phyloP scores from a whole-genome alignment of 2,329 filamentous ascomycete genomes.

The Ceratocystis colombiana region DNA sequence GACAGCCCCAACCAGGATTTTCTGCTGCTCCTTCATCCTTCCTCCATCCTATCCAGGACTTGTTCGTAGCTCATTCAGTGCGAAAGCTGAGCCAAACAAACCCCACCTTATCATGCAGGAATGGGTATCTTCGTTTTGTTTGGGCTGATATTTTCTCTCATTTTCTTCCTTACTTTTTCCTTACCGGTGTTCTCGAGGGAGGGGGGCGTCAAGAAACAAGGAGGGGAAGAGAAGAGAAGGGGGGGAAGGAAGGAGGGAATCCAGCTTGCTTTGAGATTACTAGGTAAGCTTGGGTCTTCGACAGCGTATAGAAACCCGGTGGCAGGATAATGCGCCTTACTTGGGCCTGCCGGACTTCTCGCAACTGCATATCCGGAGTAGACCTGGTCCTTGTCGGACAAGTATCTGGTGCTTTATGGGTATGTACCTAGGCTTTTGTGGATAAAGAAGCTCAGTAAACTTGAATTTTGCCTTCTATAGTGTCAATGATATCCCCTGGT shows the following conservation, averaged over 20 bases:
- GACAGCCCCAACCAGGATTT: slow-evolving; percentile 6
- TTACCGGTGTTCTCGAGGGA: not conserved
- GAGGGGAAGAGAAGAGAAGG: not conserved
- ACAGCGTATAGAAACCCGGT: not conserved
- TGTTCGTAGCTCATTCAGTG: too few species aligned
- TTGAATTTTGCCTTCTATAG: not conserved
- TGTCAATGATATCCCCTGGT: not conserved
- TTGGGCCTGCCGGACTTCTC: slow-evolving; percentile 3
- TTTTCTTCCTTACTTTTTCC: not conserved
- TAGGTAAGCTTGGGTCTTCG: not conserved
- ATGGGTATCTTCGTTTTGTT: not conserved
- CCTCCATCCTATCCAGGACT: not conserved
- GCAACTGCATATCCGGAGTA: slow-evolving; percentile 9
- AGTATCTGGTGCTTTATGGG: not conserved
- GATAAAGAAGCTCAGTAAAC: not conserved
- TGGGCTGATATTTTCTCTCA: slow-evolving; percentile 8
- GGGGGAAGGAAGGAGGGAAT: not conserved
- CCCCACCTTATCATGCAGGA: slow-evolving; percentile 12
- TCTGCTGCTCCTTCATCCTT: not conserved
- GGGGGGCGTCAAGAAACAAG: too few species aligned
- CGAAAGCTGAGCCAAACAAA: slow-evolving; percentile 10
- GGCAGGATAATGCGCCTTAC: not conserved
- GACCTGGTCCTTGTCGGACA: slow-evolving; percentile 7
- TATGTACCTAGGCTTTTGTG: too few species aligned
- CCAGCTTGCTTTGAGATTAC: not conserved